A percentile compares a stretch with the other conserved stretches of the same genome.
phyloP scores from a whole-genome alignment of 2,329 filamentous ascomycete species.

The Passalora sequoiae region DNA sequence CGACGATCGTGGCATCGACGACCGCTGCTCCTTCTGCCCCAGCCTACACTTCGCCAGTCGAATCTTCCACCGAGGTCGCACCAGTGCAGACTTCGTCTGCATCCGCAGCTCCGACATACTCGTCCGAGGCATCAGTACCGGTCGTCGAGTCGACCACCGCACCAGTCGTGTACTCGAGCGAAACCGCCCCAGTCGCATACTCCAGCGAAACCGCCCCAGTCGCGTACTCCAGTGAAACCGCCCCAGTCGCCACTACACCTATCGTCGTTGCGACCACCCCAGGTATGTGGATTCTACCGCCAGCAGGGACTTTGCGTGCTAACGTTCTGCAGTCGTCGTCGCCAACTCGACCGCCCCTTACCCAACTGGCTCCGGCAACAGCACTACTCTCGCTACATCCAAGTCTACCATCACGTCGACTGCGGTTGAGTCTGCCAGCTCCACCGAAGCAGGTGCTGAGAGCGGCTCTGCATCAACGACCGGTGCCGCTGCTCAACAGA shows the following conservation, averaged over 20 bases:
- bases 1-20: background rate
- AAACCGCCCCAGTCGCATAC: background rate
- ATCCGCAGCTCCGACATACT: background rate
- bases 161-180: background rate
- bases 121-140: background rate
- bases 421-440: background rate
- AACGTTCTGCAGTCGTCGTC: background rate
- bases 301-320: background rate
- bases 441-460: constrained; percentile 2
- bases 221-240: background rate
- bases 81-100: background rate
- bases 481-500: background rate
- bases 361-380: constrained; percentile 1
- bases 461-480: background rate
- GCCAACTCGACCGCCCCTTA: constrained; percentile 2
- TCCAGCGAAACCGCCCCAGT: background rate
- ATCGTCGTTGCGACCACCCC: background rate
- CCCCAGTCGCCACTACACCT: background rate
- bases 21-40: background rate
- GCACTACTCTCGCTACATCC: background rate
- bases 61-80: background rate
- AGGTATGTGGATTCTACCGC: background rate
- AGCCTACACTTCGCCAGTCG: background rate
- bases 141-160: background rate
- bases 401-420: constrained; percentile 1